phyloP scores from a whole-genome alignment of 2,329 filamentous ascomycete species.

The Diplodia seriata region DNA sequence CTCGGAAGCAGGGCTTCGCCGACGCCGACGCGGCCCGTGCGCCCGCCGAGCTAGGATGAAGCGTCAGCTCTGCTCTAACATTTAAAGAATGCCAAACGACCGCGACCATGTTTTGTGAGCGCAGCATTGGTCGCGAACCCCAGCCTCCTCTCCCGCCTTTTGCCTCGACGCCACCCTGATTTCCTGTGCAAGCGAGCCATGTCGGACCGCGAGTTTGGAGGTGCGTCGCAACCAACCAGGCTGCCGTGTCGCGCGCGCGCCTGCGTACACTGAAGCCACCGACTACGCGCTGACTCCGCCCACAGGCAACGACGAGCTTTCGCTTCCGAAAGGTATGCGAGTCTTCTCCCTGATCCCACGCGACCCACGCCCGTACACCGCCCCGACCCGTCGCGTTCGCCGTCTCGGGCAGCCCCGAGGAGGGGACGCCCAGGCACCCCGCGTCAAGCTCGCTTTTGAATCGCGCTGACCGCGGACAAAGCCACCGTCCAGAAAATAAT shows the following conservation, averaged over 20 bases:
- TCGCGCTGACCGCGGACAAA: conserved; percentile 44
- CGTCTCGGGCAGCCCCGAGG: not conserved
- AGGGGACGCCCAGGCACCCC: conserved; percentile 13
- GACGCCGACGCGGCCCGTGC: conserved; percentile 13
- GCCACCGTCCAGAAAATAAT: conserved; percentile 84
- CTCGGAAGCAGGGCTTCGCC: conserved; percentile 22
- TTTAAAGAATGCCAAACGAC: conserved; percentile 31
- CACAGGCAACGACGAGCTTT: conserved; percentile 49
- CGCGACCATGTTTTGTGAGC: conserved; percentile 25
- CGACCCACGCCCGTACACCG: conserved; percentile 5
- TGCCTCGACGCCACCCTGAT: not conserved
- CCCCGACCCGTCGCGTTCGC: conserved; percentile 1
- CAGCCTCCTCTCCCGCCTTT: not conserved
- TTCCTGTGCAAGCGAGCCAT: conserved; percentile 38
- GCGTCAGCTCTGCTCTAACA: conserved; percentile 30
- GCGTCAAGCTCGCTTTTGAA: conserved; percentile 4
- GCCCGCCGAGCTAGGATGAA: conserved; percentile 19
- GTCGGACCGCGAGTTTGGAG: conserved; percentile 53
- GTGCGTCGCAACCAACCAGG: conserved; percentile 34
- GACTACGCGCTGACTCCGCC: conserved; percentile 1
- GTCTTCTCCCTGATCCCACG: not conserved
- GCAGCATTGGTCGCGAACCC: conserved; percentile 21
- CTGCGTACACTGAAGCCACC: not conserved
- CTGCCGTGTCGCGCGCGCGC: not conserved
- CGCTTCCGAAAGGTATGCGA: conserved; percentile 49